Conservation (phyloP, 805 yeast species). For the Ogataea nakhonphanomensis region DNA sequence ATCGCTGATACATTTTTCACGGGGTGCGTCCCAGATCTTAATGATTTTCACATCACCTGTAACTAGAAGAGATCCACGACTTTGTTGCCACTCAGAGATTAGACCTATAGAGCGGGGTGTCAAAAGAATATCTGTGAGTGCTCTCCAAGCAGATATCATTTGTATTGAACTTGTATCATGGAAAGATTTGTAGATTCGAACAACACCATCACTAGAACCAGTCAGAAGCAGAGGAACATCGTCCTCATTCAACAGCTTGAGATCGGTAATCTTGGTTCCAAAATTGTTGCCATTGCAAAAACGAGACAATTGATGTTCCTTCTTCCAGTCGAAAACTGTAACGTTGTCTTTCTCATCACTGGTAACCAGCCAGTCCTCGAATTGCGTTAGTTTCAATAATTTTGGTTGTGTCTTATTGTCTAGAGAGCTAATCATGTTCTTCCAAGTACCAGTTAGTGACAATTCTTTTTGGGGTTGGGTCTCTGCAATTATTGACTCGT, state of each 20-base stretch:
- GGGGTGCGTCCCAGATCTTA: constrained; percentile 93
- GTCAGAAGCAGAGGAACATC: constrained; percentile 80
- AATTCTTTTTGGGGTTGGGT: constrained; percentile 88
- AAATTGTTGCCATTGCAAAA: constrained; percentile 83
- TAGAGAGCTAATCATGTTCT: constrained; percentile 51
- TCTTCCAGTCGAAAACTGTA: constrained; percentile 85
- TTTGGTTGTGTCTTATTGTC: constrained; percentile 80
- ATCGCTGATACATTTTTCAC: constrained; percentile 81
- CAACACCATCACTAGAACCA: constrained; percentile 93
- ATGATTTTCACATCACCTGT: constrained; percentile 94
- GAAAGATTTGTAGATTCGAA: constrained; percentile 77
- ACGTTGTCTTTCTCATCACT: constrained; percentile 83
- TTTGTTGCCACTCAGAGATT: constrained; percentile 95
- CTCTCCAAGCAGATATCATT: constrained; percentile 87
- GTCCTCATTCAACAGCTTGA: constrained; percentile 86
- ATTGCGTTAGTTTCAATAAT: constrained; percentile 78
- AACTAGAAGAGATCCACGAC: constrained; percentile 83
- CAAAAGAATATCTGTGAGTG: constrained; percentile 76
- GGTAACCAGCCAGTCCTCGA: constrained; percentile 76
- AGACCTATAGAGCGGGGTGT: constrained; percentile 82
- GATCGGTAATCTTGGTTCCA: constrained; percentile 85
- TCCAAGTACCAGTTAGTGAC: constrained; percentile 86
- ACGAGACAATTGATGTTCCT: constrained; percentile 51
- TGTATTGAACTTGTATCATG: constrained; percentile 53
- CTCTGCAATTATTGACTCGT: constrained; percentile 78